These are phyloP conservation scores for Isoetes engelmannii DNA, from an alignment of 83 land plant species.

Conservation along the genomic window DNA sequence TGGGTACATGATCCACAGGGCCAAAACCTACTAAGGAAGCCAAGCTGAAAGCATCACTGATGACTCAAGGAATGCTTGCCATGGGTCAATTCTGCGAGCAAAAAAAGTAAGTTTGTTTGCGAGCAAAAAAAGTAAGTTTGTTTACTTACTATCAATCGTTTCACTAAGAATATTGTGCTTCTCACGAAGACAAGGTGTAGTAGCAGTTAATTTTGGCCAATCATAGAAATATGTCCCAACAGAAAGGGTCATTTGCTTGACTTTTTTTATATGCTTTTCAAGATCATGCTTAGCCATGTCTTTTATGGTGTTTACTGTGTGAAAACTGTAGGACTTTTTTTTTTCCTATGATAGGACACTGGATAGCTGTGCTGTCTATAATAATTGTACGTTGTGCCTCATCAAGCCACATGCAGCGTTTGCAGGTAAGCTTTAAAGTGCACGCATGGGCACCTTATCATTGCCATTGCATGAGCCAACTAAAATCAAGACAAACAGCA, in stretches of 20 bases:
- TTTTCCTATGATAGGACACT: slow-evolving; percentile 14
- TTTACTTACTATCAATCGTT: background rate
- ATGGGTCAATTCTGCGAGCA: slow-evolving; percentile 36
- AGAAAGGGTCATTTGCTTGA: background rate
- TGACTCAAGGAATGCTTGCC: slow-evolving; percentile 29
- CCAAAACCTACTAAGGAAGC: slow-evolving; percentile 30
- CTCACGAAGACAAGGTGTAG: too few species aligned
- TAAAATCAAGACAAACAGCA: too few species aligned
- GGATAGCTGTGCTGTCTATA: slow-evolving; percentile 22
- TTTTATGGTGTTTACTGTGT: background rate
- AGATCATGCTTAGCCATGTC: background rate
- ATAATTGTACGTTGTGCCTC: slow-evolving; percentile 21
- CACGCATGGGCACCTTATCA: too few species aligned
- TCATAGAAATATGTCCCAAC: background rate
- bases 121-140: background rate
- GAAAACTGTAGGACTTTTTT: slow-evolving; percentile 25
- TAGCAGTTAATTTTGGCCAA: background rate
- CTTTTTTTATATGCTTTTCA: background rate
- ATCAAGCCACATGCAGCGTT: slow-evolving; percentile 32
- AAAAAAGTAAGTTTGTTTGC: slow-evolving; percentile 20
- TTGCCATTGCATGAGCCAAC: too few species aligned
- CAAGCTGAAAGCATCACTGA: slow-evolving; percentile 30
- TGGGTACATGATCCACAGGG: slow-evolving; percentile 17
- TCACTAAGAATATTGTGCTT: background rate
- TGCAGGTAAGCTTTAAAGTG: slow-evolving; percentile 21